Evolutionary conservation across 208 protist species (phyloP), one percentile per base, ranked within the genome.

Genomic region (Acanthamoeba sp.): DNA sequence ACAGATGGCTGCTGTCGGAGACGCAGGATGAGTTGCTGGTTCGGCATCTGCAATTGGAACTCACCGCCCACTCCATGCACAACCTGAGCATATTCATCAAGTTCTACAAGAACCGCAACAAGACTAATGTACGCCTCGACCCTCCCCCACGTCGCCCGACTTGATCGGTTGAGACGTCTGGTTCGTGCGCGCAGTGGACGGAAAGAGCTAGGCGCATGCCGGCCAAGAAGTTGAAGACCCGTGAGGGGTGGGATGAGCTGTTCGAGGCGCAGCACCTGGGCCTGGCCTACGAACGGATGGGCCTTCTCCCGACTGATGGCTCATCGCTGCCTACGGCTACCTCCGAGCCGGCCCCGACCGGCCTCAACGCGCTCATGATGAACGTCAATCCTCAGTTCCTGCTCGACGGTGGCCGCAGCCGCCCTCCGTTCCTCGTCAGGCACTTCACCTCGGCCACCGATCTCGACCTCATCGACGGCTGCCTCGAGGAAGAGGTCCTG

Each of bases 61-160:
- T 34, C 1, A 50, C 71, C 0, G 36, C 38, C 2, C 71, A 80
- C 36, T 32, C 71, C 38, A 80, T 80, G 71, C 71, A 80, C 71
- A 80, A 80, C 71, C 71, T 80, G 20, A 80, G 27, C 38, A 80
- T 80, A 9, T 45, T 80, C 71, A 9, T 80, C 38, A 38, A 34
- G 71, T 48, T 80, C 71, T 80, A 80, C 24, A 80, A 80, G 71
- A 80, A 80, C 27, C 71, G 71, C 71, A 80, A 80, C 71, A 45
- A 45, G 71, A 80, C 71, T 20, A 32, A 80, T 36, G 71, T 80
- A 45, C 10, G 55, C 20, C 55, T 62, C 4, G 5, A 2, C 59
- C 22, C 55, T 59, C 55, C 7, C 24, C 16, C 18, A 62, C 55
- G 14, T 22, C 10, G 24, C 55, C 22, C 55, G 9, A 14, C 45